Base-by-base conservation (phyloP, 768 basidiomycete species). In the Podaxis sp. region DNA sequence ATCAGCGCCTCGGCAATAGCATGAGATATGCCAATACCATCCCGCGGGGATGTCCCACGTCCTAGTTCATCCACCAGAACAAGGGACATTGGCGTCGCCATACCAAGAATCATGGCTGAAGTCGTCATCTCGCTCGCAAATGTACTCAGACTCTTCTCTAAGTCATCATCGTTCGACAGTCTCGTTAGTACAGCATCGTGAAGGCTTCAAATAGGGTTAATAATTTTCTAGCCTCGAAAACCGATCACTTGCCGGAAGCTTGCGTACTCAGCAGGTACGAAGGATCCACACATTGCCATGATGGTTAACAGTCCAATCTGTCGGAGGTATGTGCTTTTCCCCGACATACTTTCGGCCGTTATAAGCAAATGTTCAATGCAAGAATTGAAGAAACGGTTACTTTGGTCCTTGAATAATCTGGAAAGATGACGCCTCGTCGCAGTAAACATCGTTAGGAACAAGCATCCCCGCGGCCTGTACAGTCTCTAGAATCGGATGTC, bases 91-190 rank as follows among this genome's bases (percentile, higher is more conserved):
- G 82, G 72, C 1, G 87, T 83, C 5, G 90, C 86, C 13, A 96
- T 77, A 0, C 93, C 90, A 50, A 96, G 75, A 57, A 98, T 94
- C 91, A 95, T 94, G 0, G 93, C 90, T 25, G 88, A 88, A 2
- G 91, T 86, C 1, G 89, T 85, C 93, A 99, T 98, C 74, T 99
- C 96, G 64, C 85, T 88, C 1, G 94, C 93, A 73, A 99, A 99
- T 0, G 97, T 98, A 65, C 95, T 97, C 25, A 98, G 72, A 47
- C 82, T 90, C 68, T 86, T 89, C 72, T 96, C 93, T 69, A 95
- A 82, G 65, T 93, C 89, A 67, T 98, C 95, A 64, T 98, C 95
- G 66, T 98, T 98, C 0, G 93, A 96, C 16, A 99, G 77, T 1
- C 96, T 85, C 0, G 88, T 90, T 25, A 98, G 80, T 4, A 98